These are phyloP conservation scores for Globisporangium uncinulatum DNA, from an alignment of 352 stramenopile genomes.

Conservation along the genomic window DNA sequence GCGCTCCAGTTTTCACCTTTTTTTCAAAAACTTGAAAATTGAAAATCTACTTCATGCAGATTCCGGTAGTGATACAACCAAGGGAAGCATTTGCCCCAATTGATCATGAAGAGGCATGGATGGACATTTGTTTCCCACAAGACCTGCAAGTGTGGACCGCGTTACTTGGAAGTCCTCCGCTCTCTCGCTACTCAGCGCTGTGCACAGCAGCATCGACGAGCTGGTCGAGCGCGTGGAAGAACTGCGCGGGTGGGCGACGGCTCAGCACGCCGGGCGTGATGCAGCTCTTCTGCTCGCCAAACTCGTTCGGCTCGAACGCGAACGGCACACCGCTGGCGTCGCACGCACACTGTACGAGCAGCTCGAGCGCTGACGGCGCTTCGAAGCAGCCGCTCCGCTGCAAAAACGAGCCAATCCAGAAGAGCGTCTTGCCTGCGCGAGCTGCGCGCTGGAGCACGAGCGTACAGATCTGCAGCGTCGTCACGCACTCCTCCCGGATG, in stretches of 20 bases:
- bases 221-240: conserved; percentile 49
- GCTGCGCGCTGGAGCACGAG: conserved; percentile 59
- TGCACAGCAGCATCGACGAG: conserved; percentile 11
- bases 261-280: conserved; percentile 52
- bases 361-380: conserved; percentile 49
- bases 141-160: too few species aligned
- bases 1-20: not conserved
- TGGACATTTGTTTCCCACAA: not conserved
- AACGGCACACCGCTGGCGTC: conserved; percentile 36
- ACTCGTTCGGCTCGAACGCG: conserved; percentile 47
- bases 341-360: conserved; percentile 43
- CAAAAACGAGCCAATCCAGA: conserved; percentile 74
- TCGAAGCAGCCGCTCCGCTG: conserved; percentile 63
- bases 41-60: too few species aligned
- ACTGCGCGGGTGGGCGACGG: conserved; percentile 52
- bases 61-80: too few species aligned
- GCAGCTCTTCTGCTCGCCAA: conserved; percentile 49
- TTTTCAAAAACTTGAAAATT: not conserved
- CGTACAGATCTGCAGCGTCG: conserved; percentile 71
- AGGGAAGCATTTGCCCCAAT: not conserved
- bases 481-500: conserved; percentile 70
- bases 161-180: not conserved
- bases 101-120: not conserved
- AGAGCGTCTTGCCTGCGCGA: conserved; percentile 35
- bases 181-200: too few species aligned